Conservation (phyloP, 2,329 filamentous ascomycete species). For the Cadophora malorum region DNA sequence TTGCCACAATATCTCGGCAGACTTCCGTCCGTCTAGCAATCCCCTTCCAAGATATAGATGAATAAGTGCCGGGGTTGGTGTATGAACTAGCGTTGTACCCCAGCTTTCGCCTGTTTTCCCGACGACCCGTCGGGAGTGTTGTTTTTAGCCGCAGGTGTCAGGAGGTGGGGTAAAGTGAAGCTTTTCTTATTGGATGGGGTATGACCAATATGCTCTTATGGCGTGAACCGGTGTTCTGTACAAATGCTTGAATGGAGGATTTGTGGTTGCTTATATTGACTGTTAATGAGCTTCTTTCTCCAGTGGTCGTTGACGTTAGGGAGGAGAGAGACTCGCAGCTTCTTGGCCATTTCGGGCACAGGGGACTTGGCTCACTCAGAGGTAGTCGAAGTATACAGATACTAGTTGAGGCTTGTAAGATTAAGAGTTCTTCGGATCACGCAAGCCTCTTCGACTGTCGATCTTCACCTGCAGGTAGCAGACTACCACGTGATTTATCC, state of each 20-base stretch:
- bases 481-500: neutral
- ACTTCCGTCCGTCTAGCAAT: slow-evolving; percentile 1
- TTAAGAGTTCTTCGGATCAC: neutral
- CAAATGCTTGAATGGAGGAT: neutral
- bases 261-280: neutral
- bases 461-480: neutral
- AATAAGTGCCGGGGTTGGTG: slow-evolving; percentile 1
- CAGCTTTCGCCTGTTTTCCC: slow-evolving; percentile 27
- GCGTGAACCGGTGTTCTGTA: neutral
- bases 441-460: neutral
- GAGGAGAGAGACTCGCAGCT: no score
- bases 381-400: no score
- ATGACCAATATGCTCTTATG: neutral
- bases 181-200: neutral
- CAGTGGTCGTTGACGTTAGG: neutral
- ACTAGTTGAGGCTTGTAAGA: neutral
- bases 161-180: slow-evolving; percentile 3
- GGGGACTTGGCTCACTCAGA: no score
- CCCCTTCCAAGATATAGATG: neutral
- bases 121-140: slow-evolving; percentile 31
- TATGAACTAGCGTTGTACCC: slow-evolving; percentile 17
- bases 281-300: neutral
- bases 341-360: no score
- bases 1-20: neutral
- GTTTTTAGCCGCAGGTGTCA: slow-evolving; percentile 20